Evolutionary conservation across 2,329 filamentous ascomycete genomes (phyloP), one percentile per base, ranked within the genome.

Genomic region (Trichoderma koningii): DNA sequence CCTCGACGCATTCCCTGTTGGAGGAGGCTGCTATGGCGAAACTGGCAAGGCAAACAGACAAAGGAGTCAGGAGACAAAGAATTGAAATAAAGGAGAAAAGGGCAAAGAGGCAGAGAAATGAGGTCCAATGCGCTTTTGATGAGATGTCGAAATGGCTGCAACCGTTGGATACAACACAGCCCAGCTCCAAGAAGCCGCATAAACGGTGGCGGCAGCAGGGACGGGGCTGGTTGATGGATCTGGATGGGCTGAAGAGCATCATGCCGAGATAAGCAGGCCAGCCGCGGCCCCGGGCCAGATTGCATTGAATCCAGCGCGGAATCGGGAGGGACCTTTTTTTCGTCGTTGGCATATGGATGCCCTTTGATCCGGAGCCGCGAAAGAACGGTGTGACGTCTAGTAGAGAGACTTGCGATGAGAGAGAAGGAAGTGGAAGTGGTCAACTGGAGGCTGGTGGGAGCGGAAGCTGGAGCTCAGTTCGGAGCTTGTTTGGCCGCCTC

Each of bases 311-410:
- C 42, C 38, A 44, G 52, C 44, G 57, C 57, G 23, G 57, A 9
- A 52, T 23, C 23, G 23, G 57, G 34, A 45, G 56, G 56, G 41
- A 60, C 34, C 28, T 60, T 50, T 60, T 50, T 26, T 38, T 34
- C 45, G 26, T 41, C 12, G 3, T 34, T 17, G 51, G n/a, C 47
- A 52, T 42, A 23, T 41, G 10, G n/a, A n/a, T 45, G 47, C 23
- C 10, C 34, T 50, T 38, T 52, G 47, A 52, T 34, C 51, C 28
- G 44, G 48, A 44, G 59, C 59, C 48, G 44, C 48, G 34, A 62
- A 62, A 62, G 47, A 62, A 42, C 59, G 59, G 59, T 62, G 59
- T 53, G 59, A 62, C 59, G 59, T 53, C 38, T 42, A 38, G 23
- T 51, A 34, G 30, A 30, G 30, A 30, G 44, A 51, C 41, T 44